Conservation (phyloP, 1,139 yeast species). For the Debaryomycetaceae sp. region DNA sequence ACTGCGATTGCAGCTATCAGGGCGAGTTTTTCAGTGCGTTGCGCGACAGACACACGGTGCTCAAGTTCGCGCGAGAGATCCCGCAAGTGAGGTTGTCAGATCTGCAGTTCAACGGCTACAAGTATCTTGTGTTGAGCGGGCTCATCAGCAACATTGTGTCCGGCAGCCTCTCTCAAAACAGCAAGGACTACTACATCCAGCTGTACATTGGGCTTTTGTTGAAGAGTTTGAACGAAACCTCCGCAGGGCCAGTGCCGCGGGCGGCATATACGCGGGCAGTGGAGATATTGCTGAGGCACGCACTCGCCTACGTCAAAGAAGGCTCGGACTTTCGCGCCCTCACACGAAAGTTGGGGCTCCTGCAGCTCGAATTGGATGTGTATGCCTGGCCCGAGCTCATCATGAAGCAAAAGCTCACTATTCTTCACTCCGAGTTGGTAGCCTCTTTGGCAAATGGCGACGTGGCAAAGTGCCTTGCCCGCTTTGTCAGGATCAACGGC, state of each 20-base stretch:
- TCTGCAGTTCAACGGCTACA: conserved; percentile 17
- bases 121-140: conserved; percentile 18
- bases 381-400: conserved; percentile 24
- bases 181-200: conserved; percentile 5
- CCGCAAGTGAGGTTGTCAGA: conserved; percentile 3
- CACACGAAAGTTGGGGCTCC: conserved; percentile 29
- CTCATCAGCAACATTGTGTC: conserved; percentile 19
- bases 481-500: conserved; percentile 16
- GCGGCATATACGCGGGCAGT: conserved; percentile 3
- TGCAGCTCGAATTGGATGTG: conserved; percentile 21
- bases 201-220: conserved; percentile 5
- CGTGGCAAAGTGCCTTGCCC: conserved; percentile 16
- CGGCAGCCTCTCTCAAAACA: conserved; percentile 12
- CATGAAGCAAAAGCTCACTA: conserved; percentile 19
- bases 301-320: conserved; percentile 6
- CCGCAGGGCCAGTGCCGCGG: conserved; percentile 1
- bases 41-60: conserved; percentile 2
- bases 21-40: conserved; percentile 4
- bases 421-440: conserved; percentile 26
- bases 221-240: conserved; percentile 1
- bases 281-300: conserved; percentile 4
- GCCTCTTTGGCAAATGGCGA: conserved; percentile 20
- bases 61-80: conserved; percentile 5
- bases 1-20: conserved; percentile 5
- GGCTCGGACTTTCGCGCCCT: conserved; percentile 15